Percentiles rank a stretch among this genome's conserved stretches.
Evolutionary conservation across 768 basidiomycete genomes (phyloP).

Genomic region (Crepidotus variabilis): DNA sequence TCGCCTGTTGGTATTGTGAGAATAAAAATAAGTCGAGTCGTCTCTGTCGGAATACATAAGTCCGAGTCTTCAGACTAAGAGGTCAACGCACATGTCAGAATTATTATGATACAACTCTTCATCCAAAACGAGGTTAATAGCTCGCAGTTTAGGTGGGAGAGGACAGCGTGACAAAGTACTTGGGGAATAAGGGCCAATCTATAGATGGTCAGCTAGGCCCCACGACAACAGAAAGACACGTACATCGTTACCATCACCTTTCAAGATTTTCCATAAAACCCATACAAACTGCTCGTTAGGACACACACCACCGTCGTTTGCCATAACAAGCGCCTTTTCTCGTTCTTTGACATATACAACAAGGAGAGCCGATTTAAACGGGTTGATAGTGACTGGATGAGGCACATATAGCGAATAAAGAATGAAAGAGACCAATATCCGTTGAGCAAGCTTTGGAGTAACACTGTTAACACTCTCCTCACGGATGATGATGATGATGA

Average conservation of each 20-base stretch:
- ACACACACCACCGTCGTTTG: constrained; percentile 45
- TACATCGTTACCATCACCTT: constrained; percentile 80
- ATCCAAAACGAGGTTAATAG: constrained; percentile 66
- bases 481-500: constrained; percentile 8
- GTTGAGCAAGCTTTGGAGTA: constrained; percentile 53
- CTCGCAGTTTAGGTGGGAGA: constrained; percentile 70
- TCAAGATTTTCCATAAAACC: constrained; percentile 85
- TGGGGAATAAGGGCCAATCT: constrained; percentile 84
- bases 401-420: constrained; percentile 78
- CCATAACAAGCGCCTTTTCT: constrained; percentile 50
- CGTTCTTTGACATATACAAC: constrained; percentile 67
- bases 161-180: constrained; percentile 71
- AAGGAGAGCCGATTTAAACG: constrained; percentile 73
- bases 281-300: constrained; percentile 78
- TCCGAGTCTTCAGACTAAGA: background rate
- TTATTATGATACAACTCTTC: constrained; percentile 54
- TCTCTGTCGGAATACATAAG: constrained; percentile 29
- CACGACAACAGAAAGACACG: constrained; percentile 21
- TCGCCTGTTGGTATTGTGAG: constrained; percentile 34
- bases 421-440: constrained; percentile 77
- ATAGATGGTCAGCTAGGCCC: constrained; percentile 2
- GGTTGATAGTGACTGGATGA: constrained; percentile 75
- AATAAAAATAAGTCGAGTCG: constrained; percentile 42
- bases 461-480: constrained; percentile 3
- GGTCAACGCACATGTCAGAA: constrained; percentile 41